Conservation (phyloP, 768 basidiomycete species). For the Rhodocollybia butyracea region DNA sequence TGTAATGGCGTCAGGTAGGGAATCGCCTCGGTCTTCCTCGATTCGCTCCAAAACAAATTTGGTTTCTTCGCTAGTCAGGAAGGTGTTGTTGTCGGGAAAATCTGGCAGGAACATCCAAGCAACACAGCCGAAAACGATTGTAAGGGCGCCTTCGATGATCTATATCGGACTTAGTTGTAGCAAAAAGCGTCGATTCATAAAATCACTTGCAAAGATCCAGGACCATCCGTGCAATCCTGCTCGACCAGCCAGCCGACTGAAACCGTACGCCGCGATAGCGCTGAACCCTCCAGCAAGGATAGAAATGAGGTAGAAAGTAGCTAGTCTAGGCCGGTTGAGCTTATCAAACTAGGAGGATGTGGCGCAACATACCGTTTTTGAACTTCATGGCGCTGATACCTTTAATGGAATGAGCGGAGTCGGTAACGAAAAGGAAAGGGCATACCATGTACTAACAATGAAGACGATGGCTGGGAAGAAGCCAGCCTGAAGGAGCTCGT, state of each 20-base stretch:
- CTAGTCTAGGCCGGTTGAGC: constrained; percentile 29
- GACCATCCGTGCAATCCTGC: constrained; percentile 42
- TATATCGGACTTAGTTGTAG: constrained; percentile 17
- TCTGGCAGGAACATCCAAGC: constrained; percentile 42
- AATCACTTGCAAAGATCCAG: constrained; percentile 41
- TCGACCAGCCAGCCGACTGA: constrained; percentile 38
- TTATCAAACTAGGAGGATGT: not conserved
- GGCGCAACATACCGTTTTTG: constrained; percentile 36
- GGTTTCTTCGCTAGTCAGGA: constrained; percentile 41
- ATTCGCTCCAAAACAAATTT: constrained; percentile 41
- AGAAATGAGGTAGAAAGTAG: constrained; percentile 40
- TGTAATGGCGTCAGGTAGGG: constrained; percentile 40
- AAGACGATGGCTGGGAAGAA: constrained; percentile 50
- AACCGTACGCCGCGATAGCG: constrained; percentile 40
- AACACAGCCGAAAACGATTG: constrained; percentile 36
- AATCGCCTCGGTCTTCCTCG: constrained; percentile 49
- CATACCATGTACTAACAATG: constrained; percentile 48
- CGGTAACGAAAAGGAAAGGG: not conserved
- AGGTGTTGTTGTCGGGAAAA: constrained; percentile 45
- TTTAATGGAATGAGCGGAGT: constrained; percentile 7
- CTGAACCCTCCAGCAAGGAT: constrained; percentile 38
- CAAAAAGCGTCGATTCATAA: not conserved
- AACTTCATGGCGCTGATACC: constrained; percentile 51
- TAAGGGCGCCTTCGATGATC: constrained; percentile 45
- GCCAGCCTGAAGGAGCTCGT: constrained; percentile 33